A percentile compares a stretch with the other conserved stretches of the same genome.
Evolutionary conservation across 129 eudicot species (phyloP).

Genomic region (Saposhnikovia divaricata): DNA sequence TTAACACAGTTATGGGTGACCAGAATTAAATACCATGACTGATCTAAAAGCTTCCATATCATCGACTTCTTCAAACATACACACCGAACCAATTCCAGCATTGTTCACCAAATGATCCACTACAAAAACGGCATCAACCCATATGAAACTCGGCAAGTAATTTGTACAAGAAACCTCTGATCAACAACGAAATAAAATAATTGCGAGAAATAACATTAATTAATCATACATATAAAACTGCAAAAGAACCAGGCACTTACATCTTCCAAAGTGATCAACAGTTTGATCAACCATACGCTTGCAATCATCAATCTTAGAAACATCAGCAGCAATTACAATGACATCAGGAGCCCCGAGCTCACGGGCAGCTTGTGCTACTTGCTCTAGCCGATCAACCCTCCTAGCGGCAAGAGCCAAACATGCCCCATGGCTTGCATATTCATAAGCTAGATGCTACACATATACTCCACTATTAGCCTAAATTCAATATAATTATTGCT

Average conservation of each 20-base stretch:
- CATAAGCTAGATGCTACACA: conserved; percentile 28
- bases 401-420: conserved; percentile 47
- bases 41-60: conserved; percentile 36
- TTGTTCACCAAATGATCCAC: conserved; percentile 77
- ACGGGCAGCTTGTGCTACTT: conserved; percentile 12
- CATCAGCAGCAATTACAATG: conserved; percentile 42
- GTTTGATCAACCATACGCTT: conserved; percentile 42
- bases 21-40: conserved; percentile 36
- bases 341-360: conserved; percentile 49
- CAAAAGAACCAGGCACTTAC: conserved; percentile 22
- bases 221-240: neutral
- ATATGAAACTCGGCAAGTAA: too few relatives aligned
- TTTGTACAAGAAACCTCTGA: too few relatives aligned
- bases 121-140: conserved; percentile 6
- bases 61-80: conserved; percentile 40
- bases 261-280: conserved; percentile 42
- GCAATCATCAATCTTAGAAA: conserved; percentile 45
- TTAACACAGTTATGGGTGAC: neutral
- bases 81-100: conserved; percentile 36
- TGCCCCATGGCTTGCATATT: conserved; percentile 46
- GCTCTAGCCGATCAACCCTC: conserved; percentile 34
- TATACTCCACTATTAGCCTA: neutral
- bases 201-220: neutral
- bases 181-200: too few relatives aligned
- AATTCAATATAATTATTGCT: too few relatives aligned